These are phyloP conservation scores for Tolypocladium guangdongense DNA, from an alignment of 2,329 filamentous ascomycete species.

Conservation along the genomic window DNA sequence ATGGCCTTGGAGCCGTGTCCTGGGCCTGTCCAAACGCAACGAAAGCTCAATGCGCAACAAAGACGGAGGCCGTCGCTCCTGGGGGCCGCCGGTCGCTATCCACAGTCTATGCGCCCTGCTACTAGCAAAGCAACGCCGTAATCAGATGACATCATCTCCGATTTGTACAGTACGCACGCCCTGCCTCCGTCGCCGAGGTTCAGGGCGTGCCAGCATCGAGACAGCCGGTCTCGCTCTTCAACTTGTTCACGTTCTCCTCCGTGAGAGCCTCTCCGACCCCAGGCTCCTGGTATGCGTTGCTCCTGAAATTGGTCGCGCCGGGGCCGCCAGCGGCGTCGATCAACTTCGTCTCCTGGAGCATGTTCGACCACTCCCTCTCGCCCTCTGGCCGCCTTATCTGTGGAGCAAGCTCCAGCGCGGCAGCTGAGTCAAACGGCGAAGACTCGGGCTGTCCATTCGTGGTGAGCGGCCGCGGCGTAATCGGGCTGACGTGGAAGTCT, in stretches of 20 bases:
- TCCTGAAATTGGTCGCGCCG: constrained; percentile 15
- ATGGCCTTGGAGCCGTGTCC: no score
- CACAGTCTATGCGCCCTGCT: background rate
- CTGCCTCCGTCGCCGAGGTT: background rate
- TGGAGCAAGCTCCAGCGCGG: constrained; percentile 19
- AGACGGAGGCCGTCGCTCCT: background rate
- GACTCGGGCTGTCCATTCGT: constrained; percentile 26
- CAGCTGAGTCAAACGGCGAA: constrained; percentile 29
- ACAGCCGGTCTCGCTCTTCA: constrained; percentile 24
- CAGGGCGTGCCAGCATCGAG: background rate
- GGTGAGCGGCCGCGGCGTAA: constrained; percentile 30
- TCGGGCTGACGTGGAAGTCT: constrained; percentile 18
- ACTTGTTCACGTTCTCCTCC: constrained; percentile 40
- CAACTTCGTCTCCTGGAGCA: constrained; percentile 34
- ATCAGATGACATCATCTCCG: background rate
- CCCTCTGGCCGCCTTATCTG: constrained; percentile 23
- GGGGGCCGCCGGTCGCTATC: background rate
- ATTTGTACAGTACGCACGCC: background rate
- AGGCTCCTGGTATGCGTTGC: constrained; percentile 22
- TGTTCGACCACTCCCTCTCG: constrained; percentile 30
- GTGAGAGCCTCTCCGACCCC: constrained; percentile 34
- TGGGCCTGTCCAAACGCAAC: background rate
- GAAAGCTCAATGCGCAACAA: background rate
- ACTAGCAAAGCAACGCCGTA: background rate
- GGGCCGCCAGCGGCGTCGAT: constrained; percentile 32